Evolutionary conservation across 768 basidiomycete species (phyloP).

Genomic region (Agaricus subrufescens): DNA sequence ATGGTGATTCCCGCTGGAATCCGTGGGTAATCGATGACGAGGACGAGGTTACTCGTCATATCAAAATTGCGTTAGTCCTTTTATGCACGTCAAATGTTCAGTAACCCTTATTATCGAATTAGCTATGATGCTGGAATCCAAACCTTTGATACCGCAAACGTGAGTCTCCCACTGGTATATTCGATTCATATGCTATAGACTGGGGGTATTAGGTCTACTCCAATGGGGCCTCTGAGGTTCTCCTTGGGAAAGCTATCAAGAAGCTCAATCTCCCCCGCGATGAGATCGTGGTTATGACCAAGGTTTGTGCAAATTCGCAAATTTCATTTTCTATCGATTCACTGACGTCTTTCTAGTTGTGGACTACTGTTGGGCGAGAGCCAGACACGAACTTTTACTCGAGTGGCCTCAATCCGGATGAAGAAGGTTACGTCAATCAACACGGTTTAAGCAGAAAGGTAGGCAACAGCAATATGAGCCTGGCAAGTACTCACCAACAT

Average conservation of each 20-base stretch:
- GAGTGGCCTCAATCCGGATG: constrained; percentile 22
- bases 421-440: constrained; percentile 51
- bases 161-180: constrained; percentile 10
- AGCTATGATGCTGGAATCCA: constrained; percentile 63
- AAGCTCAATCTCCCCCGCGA: constrained; percentile 63
- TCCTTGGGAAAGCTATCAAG: constrained; percentile 72
- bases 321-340: not conserved
- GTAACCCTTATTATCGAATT: not conserved
- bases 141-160: constrained; percentile 56
- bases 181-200: not conserved
- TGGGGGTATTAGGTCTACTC: constrained; percentile 47
- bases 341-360: constrained; percentile 30
- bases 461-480: not conserved
- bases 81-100: not conserved
- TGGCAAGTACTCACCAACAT: not conserved
- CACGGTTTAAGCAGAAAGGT: constrained; percentile 37
- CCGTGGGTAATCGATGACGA: constrained; percentile 42
- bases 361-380: constrained; percentile 24
- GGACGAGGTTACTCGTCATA: constrained; percentile 42
- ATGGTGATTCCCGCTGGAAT: constrained; percentile 50
- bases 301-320: constrained; percentile 31
- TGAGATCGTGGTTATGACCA: constrained; percentile 78
- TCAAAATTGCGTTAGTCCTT: constrained; percentile 22
- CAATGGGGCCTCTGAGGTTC: constrained; percentile 58
- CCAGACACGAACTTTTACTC: constrained; percentile 11